A percentile compares a stretch with the other conserved stretches of the same genome.
These are phyloP conservation scores for Hygrophorus pudorinus DNA, from an alignment of 768 basidiomycete genomes.

Conservation along the genomic window DNA sequence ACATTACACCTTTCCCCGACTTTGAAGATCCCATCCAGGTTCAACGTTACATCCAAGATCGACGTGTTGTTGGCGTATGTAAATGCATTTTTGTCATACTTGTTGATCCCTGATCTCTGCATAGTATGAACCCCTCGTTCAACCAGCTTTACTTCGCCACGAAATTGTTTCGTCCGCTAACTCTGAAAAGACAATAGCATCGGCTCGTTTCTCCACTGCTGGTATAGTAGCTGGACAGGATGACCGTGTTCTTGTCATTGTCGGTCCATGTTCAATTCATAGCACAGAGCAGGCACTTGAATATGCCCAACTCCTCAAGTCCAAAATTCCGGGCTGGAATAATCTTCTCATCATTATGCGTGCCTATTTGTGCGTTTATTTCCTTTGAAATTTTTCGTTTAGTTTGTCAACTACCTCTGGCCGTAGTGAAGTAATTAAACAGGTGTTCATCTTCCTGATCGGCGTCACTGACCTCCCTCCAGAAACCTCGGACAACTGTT, in stretches of 20 bases:
- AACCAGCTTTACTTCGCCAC: slow-evolving; percentile 83
- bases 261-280: slow-evolving; percentile 95
- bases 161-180: slow-evolving; percentile 62
- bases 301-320: slow-evolving; percentile 72
- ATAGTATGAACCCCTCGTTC: slow-evolving; percentile 93
- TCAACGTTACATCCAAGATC: slow-evolving; percentile 69
- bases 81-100: slow-evolving; percentile 1
- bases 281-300: slow-evolving; percentile 77
- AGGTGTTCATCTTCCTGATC: no score
- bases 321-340: slow-evolving; percentile 69
- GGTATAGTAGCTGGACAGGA: slow-evolving; percentile 77
- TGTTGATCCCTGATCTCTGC: slow-evolving; percentile 9
- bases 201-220: slow-evolving; percentile 70
- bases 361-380: slow-evolving; percentile 80
- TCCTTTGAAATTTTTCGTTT: slow-evolving; percentile 4
- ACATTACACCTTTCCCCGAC: slow-evolving; percentile 53
- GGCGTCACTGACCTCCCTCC: slow-evolving; percentile 3
- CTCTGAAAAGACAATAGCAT: slow-evolving; percentile 68
- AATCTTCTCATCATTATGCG: slow-evolving; percentile 92
- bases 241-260: slow-evolving; percentile 86
- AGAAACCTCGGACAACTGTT: slow-evolving; percentile 96
- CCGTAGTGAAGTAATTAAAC: slow-evolving; percentile 23
- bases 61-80: slow-evolving; percentile 71
- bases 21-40: slow-evolving; percentile 54
- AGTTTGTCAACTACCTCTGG: slow-evolving; percentile 5